Percentiles rank a stretch among this genome's conserved stretches.
Conservation (phyloP, 139 green algal genomes). For the Tetraselmis striata region DNA sequence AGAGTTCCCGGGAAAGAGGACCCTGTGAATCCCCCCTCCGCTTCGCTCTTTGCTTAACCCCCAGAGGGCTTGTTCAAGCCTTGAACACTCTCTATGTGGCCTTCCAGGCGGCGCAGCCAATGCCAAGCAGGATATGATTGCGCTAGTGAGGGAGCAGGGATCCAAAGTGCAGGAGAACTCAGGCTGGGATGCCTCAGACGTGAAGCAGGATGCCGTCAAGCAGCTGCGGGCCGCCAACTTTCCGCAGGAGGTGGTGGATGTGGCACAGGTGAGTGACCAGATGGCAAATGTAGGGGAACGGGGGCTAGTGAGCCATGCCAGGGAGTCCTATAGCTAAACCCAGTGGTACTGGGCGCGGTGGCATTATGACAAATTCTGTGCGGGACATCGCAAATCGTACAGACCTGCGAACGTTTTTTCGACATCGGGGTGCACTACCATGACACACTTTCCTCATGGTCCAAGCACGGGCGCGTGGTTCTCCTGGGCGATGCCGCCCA, state of each 20-base stretch:
- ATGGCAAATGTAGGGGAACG: too few relatives aligned
- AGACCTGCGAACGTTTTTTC: constrained; percentile 20
- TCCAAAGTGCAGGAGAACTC: constrained; percentile 8
- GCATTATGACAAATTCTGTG: too few relatives aligned
- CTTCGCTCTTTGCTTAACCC: too few relatives aligned
- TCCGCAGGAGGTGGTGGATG: neutral
- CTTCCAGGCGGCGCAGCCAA: neutral
- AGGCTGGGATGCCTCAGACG: constrained; percentile 4
- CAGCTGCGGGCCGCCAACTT: neutral
- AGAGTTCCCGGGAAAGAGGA: too few relatives aligned
- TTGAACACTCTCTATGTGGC: too few relatives aligned
- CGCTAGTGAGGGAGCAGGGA: constrained; percentile 3
- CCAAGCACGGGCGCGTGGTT: neutral
- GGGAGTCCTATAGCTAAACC: too few relatives aligned
- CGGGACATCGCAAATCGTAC: too few relatives aligned
- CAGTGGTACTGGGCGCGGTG: too few relatives aligned
- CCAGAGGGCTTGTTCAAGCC: too few relatives aligned
- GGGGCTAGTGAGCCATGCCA: too few relatives aligned
- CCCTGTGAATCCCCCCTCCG: too few relatives aligned
- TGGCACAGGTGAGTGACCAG: neutral
- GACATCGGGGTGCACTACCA: constrained; percentile 19
- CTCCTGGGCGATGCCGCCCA: constrained; percentile 11
- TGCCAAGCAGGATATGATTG: constrained; percentile 13
- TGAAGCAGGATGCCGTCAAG: neutral
- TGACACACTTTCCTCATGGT: constrained; percentile 10